Conservation (phyloP, 208 protist species). For the Trypanosoma caninum region DNA sequence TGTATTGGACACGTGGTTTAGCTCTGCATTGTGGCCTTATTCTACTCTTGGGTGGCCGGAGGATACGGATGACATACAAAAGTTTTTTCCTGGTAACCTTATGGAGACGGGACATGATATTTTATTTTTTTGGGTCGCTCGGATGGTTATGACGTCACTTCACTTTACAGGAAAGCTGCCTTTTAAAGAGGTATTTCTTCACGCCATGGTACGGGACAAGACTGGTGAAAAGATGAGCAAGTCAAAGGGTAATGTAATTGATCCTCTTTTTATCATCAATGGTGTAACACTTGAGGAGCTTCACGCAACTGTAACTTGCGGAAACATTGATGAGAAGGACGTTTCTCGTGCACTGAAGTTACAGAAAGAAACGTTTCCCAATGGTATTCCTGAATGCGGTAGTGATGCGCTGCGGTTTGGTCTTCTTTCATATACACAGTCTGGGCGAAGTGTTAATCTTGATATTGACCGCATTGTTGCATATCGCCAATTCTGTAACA, state of each 20-base stretch:
- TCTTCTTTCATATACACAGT: slow-evolving; percentile 96
- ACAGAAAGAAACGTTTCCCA: slow-evolving; percentile 94
- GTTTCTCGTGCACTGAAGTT: slow-evolving; percentile 86
- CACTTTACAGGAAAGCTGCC: slow-evolving; percentile 95
- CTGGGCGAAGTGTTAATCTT: slow-evolving; percentile 96
- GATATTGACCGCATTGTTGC: slow-evolving; percentile 97
- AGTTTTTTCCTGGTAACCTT: slow-evolving; percentile 96
- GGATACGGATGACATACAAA: slow-evolving; percentile 88
- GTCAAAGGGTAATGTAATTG: slow-evolving; percentile 99
- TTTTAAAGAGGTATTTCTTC: slow-evolving; percentile 98
- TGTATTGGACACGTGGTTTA: slow-evolving; percentile 99
- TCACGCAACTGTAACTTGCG: slow-evolving; percentile 87
- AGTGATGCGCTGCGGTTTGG: slow-evolving; percentile 99
- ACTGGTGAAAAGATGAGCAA: slow-evolving; percentile 99
- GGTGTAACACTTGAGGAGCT: slow-evolving; percentile 96
- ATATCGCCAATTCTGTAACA: slow-evolving; percentile 99
- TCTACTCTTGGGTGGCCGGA: slow-evolving; percentile 97
- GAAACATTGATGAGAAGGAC: slow-evolving; percentile 95
- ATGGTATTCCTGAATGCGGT: slow-evolving; percentile 98
- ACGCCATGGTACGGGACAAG: slow-evolving; percentile 99
- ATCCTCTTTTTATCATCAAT: slow-evolving; percentile 99
- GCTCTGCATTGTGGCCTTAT: slow-evolving; percentile 99
- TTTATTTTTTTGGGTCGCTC: slow-evolving; percentile 99
- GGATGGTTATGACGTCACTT: slow-evolving; percentile 99
- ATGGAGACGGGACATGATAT: slow-evolving; percentile 99